A percentile compares a stretch with the other conserved stretches of the same genome.
Evolutionary conservation across 2,329 filamentous ascomycete genomes (phyloP).

Genomic region (Fusarium sp.): DNA sequence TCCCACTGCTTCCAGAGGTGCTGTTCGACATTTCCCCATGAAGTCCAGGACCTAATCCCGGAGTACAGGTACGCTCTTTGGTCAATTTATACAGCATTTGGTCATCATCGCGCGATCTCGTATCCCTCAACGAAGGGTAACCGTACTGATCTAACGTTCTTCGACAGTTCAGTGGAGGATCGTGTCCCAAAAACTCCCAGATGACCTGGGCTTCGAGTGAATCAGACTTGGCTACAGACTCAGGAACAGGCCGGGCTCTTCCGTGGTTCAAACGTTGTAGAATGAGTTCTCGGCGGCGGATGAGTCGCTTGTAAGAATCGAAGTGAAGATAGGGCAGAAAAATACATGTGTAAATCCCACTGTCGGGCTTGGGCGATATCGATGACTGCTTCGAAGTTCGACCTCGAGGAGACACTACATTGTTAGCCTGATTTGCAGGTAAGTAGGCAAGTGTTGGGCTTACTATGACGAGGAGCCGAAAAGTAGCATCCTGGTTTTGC

Average conservation of each 20-base stretch:
- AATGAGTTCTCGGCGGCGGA: slow-evolving; percentile 69
- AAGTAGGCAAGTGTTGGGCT: slow-evolving; percentile 7
- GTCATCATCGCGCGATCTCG: slow-evolving; percentile 71
- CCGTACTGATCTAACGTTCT: slow-evolving; percentile 74
- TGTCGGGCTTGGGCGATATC: slow-evolving; percentile 48
- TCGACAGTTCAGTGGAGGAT: slow-evolving; percentile 72
- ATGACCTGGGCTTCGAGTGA: slow-evolving; percentile 71
- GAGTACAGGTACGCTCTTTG: slow-evolving; percentile 57
- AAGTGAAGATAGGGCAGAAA: slow-evolving; percentile 74
- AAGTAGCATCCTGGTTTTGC: slow-evolving; percentile 64
- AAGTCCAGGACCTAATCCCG: slow-evolving; percentile 44
- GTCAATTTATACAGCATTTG: slow-evolving; percentile 77
- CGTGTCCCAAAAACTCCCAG: slow-evolving; percentile 72
- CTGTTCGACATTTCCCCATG: slow-evolving; percentile 51
- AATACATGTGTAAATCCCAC: slow-evolving; percentile 61
- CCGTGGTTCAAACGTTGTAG: slow-evolving; percentile 65
- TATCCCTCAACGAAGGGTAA: slow-evolving; percentile 72
- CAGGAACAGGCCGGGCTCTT: slow-evolving; percentile 67
- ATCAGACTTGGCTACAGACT: slow-evolving; percentile 65
- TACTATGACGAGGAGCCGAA: slow-evolving; percentile 56
- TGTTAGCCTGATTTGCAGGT: not conserved
- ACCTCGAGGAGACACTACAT: slow-evolving; percentile 55
- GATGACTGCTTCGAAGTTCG: slow-evolving; percentile 50
- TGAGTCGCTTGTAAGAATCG: slow-evolving; percentile 71
- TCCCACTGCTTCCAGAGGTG: slow-evolving; percentile 45